phyloP scores from a whole-genome alignment of 1,139 yeast species.

The Debaryomyces psychrophilus region DNA sequence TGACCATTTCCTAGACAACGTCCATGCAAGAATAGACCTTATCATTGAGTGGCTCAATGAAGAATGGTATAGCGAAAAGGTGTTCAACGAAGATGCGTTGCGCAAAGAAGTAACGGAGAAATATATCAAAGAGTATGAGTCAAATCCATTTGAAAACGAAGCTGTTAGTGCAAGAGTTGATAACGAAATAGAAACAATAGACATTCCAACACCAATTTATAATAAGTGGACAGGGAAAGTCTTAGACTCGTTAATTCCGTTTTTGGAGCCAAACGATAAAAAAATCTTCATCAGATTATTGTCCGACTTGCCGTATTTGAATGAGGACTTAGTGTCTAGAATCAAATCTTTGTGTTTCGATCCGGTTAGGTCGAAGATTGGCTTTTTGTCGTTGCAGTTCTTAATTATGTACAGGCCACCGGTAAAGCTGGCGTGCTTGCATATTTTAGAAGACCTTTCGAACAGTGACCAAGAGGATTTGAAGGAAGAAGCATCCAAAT shows the following conservation, averaged over 20 bases:
- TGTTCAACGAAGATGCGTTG: constrained; percentile 36
- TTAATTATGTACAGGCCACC: constrained; percentile 93
- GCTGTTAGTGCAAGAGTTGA: constrained; percentile 15
- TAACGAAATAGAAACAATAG: constrained; percentile 15
- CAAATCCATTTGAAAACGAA: constrained; percentile 7
- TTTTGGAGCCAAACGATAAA: constrained; percentile 77
- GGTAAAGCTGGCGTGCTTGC: constrained; percentile 62
- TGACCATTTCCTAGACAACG: constrained; percentile 72
- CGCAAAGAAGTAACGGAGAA: constrained; percentile 19
- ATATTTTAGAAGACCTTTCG: constrained; percentile 62
- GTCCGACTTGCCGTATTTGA: constrained; percentile 82
- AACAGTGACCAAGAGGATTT: constrained; percentile 55
- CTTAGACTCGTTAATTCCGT: constrained; percentile 80
- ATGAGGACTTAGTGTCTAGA: constrained; percentile 59
- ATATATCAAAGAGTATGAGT: constrained; percentile 18
- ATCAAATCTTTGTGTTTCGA: constrained; percentile 80
- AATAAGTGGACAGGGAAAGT: constrained; percentile 70
- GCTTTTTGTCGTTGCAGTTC: constrained; percentile 79
- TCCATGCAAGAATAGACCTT: constrained; percentile 71
- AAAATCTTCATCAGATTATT: constrained; percentile 78
- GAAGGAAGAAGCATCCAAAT: constrained; percentile 54
- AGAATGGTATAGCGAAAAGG: constrained; percentile 84
- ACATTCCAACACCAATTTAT: constrained; percentile 52
- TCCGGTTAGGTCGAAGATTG: constrained; percentile 79
- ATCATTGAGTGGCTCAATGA: constrained; percentile 95